These are phyloP conservation scores for Xylaria bambusicola DNA, from an alignment of 495 filamentous ascomycete species.

Conservation along the genomic window DNA sequence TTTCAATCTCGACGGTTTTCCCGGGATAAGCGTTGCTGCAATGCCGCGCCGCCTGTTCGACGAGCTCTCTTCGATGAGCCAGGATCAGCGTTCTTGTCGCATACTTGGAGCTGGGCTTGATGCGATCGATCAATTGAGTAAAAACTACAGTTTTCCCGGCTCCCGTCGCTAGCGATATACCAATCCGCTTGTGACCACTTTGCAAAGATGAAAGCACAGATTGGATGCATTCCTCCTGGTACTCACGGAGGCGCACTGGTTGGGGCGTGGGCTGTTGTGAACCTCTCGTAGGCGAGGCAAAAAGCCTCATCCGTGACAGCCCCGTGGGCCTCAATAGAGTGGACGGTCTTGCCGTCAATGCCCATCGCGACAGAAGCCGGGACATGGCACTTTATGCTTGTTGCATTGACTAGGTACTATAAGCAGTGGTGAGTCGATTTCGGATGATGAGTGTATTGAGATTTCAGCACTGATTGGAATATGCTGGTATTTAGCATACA, in stretches of 20 bases:
- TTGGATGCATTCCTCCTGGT: slow-evolving; percentile 89
- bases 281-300: slow-evolving; percentile 18
- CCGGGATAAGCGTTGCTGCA: slow-evolving; percentile 78
- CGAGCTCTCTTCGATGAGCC: slow-evolving; percentile 90
- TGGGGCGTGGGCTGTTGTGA: slow-evolving; percentile 6
- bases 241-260: slow-evolving; percentile 64
- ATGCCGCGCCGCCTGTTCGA: slow-evolving; percentile 88
- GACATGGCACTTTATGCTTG: slow-evolving; percentile 25
- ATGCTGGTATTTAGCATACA: too few relatives aligned
- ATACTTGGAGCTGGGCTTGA: slow-evolving; percentile 55
- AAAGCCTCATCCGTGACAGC: slow-evolving; percentile 17
- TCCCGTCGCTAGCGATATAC: slow-evolving; percentile 88
- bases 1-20: slow-evolving; percentile 82
- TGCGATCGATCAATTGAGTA: slow-evolving; percentile 85
- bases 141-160: slow-evolving; percentile 97
- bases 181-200: slow-evolving; percentile 77
- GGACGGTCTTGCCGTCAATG: slow-evolving; percentile 13
- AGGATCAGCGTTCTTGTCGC: slow-evolving; percentile 86
- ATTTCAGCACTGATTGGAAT: not conserved
- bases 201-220: slow-evolving; percentile 72
- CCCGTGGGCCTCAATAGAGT: slow-evolving; percentile 5
- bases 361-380: slow-evolving; percentile 26
- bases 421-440: not conserved
- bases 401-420: not conserved
- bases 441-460: not conserved